phyloP scores from a whole-genome alignment of 768 basidiomycete genomes.

The Xerocomus spinulosus region DNA sequence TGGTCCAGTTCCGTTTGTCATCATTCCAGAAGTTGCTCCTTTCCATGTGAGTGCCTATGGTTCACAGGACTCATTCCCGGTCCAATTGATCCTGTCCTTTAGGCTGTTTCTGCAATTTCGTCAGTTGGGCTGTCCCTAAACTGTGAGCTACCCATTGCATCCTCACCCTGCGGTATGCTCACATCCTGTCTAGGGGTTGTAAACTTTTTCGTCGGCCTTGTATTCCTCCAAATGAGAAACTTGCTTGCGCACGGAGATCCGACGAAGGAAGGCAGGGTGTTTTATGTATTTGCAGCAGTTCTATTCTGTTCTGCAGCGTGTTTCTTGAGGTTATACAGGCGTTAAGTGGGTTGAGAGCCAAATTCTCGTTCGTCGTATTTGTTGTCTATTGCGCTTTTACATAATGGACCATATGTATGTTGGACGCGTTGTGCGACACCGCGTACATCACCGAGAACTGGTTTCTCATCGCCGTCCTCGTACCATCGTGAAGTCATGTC shows the following conservation, averaged over 20 bases:
- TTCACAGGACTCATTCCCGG: not conserved
- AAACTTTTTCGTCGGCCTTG: constrained; percentile 81
- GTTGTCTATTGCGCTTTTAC: constrained; percentile 13
- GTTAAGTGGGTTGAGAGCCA: constrained; percentile 10
- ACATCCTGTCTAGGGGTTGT: constrained; percentile 55
- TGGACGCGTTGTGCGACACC: not conserved
- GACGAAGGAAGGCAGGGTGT: constrained; percentile 78
- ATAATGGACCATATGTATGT: constrained; percentile 15
- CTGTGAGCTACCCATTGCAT: constrained; percentile 41
- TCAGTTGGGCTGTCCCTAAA: constrained; percentile 70
- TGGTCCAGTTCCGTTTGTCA: constrained; percentile 89
- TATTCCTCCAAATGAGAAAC: constrained; percentile 82
- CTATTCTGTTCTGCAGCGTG: constrained; percentile 32
- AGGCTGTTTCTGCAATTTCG: constrained; percentile 81
- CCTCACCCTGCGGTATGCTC: not conserved
- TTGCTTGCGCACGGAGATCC: constrained; percentile 56
- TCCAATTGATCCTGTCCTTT: not conserved
- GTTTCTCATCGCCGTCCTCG: constrained; percentile 7
- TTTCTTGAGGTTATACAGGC: constrained; percentile 27
- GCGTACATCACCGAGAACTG: constrained; percentile 1
- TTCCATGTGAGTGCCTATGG: constrained; percentile 50
- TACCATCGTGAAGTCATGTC: constrained; percentile 24
- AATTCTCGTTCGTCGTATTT: too few species aligned
- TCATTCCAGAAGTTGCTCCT: constrained; percentile 88
- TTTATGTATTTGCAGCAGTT: constrained; percentile 73